Conservation (phyloP, 495 filamentous ascomycete genomes). For the Annulohypoxylon moriforme region DNA sequence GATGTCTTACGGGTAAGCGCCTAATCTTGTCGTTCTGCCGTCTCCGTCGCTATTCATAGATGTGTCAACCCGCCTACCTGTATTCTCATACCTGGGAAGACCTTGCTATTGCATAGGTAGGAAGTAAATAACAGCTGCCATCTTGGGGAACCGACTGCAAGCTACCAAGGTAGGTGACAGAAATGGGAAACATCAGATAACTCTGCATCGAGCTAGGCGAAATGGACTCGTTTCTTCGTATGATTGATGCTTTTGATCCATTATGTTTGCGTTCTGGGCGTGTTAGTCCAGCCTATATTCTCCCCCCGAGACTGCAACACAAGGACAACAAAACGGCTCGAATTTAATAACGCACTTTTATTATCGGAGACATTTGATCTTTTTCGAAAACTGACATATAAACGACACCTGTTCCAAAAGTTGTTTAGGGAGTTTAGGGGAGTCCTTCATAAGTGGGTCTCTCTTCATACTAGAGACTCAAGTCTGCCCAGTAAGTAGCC, state of each 20-base stretch:
- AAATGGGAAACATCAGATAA: constrained; percentile 21
- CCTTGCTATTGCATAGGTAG: background rate
- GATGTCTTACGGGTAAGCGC: constrained; percentile 43
- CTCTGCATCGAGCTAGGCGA: constrained; percentile 14
- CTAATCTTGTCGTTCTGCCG: constrained; percentile 16
- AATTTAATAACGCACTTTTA: constrained; percentile 42
- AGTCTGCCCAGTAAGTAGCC: constrained; percentile 1
- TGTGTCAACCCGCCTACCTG: background rate
- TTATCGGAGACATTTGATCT: constrained; percentile 25
- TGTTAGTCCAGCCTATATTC: constrained; percentile 13
- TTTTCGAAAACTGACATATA: constrained; percentile 20
- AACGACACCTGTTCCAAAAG: constrained; percentile 24
- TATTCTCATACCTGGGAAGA: background rate
- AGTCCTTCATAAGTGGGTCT: constrained; percentile 30
- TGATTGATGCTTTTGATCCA: constrained; percentile 10
- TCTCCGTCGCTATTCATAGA: constrained; percentile 29
- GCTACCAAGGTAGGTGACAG: constrained; percentile 2
- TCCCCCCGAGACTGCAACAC: constrained; percentile 26
- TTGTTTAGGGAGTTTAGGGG: constrained; percentile 30
- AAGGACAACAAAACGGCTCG: background rate
- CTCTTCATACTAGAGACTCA: constrained; percentile 11
- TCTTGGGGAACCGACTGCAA: constrained; percentile 19
- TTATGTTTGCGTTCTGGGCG: background rate
- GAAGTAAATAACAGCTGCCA: constrained; percentile 8
- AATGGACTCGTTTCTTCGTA: constrained; percentile 2